A percentile compares a stretch with the other conserved stretches of the same genome.
phyloP scores from a whole-genome alignment of 352 stramenopile species.

The Poterioochromonas sp. region DNA sequence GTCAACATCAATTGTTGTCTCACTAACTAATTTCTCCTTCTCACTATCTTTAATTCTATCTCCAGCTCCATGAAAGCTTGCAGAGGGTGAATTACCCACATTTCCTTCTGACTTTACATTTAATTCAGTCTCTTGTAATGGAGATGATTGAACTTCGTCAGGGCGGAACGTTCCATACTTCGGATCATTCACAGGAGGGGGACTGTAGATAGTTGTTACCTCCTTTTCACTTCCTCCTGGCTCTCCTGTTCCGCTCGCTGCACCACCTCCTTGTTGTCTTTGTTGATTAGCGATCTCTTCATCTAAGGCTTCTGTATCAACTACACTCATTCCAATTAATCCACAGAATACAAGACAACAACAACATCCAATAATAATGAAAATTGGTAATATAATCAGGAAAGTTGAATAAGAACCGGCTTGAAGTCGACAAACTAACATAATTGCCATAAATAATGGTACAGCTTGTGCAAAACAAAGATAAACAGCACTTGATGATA shows the following conservation, averaged over 20 bases:
- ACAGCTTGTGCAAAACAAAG: not conserved
- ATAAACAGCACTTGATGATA: not conserved
- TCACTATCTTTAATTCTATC: too few species aligned
- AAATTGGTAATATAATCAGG: conserved; percentile 17
- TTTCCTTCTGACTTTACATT: too few species aligned
- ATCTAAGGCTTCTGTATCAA: not conserved
- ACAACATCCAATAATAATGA: not conserved
- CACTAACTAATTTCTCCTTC: too few species aligned
- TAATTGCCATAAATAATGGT: conserved; percentile 10
- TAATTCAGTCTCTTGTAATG: too few species aligned
- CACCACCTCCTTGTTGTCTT: not conserved
- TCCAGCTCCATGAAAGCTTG: too few species aligned
- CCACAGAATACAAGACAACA: conserved; percentile 12
- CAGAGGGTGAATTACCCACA: too few species aligned
- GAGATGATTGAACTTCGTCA: too few species aligned
- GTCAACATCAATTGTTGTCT: conserved; percentile 4
- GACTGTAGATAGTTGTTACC: too few species aligned
- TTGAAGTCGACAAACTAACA: not conserved
- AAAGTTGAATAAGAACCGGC: conserved; percentile 2
- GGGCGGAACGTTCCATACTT: too few species aligned
- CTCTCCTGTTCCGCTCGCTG: too few species aligned
- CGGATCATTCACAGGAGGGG: too few species aligned
- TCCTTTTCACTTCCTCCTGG: too few species aligned
- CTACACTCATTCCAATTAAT: not conserved
- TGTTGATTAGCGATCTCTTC: not conserved